Evolutionary conservation across 805 yeast genomes (phyloP).

Genomic region (Tetrapisispora taiwanensis): DNA sequence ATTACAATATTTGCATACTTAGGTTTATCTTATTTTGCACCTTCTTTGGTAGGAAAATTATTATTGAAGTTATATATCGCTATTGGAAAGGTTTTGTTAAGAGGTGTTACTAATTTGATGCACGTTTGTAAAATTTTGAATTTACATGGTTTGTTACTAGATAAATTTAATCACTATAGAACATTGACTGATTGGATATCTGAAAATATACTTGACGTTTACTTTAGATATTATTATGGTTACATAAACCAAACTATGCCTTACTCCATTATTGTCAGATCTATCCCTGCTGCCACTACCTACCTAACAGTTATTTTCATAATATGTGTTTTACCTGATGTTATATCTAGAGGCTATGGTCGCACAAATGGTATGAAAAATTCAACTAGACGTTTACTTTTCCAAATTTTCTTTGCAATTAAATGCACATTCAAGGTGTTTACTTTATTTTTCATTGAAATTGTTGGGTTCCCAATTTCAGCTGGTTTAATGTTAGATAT

Average conservation of each 20-base stretch:
- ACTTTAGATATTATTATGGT: slow-evolving; percentile 11
- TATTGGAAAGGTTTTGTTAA: slow-evolving; percentile 5
- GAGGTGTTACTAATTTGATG: slow-evolving; percentile 10
- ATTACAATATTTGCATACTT: slow-evolving; percentile 29
- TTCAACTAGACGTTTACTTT: slow-evolving; percentile 37
- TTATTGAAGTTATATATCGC: slow-evolving; percentile 15
- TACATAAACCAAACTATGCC: slow-evolving; percentile 13
- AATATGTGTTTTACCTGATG: slow-evolving; percentile 18
- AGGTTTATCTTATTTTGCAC: slow-evolving; percentile 36
- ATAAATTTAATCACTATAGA: slow-evolving; percentile 4
- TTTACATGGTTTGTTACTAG: slow-evolving; percentile 3
- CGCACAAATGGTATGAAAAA: slow-evolving; percentile 24
- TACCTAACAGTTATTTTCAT: slow-evolving; percentile 18
- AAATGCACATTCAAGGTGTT: slow-evolving; percentile 65
- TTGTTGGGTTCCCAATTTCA: slow-evolving; percentile 73
- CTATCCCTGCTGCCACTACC: slow-evolving; percentile 23
- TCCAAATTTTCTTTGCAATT: slow-evolving; percentile 43
- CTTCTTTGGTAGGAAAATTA: slow-evolving; percentile 36
- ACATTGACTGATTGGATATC: slow-evolving; percentile 10
- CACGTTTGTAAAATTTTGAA: slow-evolving; percentile 4
- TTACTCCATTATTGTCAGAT: slow-evolving; percentile 17
- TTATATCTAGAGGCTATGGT: slow-evolving; percentile 19
- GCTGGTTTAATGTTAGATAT: slow-evolving; percentile 75
- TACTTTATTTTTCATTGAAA: slow-evolving; percentile 63
- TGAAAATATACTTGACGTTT: slow-evolving; percentile 4